Conservation (phyloP, 306 rosid genomes). For the Dalbergia oliveri region DNA sequence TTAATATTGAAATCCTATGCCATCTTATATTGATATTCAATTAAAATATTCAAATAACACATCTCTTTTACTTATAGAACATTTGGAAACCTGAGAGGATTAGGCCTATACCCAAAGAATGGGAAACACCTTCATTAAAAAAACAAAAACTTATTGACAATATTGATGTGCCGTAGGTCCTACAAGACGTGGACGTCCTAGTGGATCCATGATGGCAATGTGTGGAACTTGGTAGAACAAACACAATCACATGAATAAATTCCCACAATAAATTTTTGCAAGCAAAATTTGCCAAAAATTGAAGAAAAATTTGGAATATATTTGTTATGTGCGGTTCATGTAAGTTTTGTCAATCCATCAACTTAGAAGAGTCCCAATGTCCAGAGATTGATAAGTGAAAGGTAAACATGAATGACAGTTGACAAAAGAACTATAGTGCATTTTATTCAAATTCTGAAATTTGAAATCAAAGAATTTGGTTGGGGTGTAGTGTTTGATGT, state of each 20-base stretch:
- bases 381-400: constrained; percentile 10
- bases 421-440: background rate
- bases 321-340: background rate
- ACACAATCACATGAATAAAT: constrained; percentile 32
- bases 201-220: constrained; percentile 41
- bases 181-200: constrained; percentile 55
- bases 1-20: too few species aligned
- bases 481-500: background rate
- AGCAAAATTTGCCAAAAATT: constrained; percentile 29
- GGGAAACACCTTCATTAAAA: background rate
- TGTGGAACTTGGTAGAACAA: constrained; percentile 41
- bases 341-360: background rate
- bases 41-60: too few species aligned
- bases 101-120: background rate
- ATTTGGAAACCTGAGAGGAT: background rate
- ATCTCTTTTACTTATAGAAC: background rate
- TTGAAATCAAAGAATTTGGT: constrained; percentile 7
- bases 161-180: constrained; percentile 52
- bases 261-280: background rate
- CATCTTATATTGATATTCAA: too few species aligned
- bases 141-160: constrained; percentile 24
- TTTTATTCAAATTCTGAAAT: constrained; percentile 10
- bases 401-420: constrained; percentile 13
- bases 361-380: constrained; percentile 24
- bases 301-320: constrained; percentile 24